These are phyloP conservation scores for Acanthochlamys bracteata DNA, from an alignment of 106 monocot genomes.

Conservation along the genomic window DNA sequence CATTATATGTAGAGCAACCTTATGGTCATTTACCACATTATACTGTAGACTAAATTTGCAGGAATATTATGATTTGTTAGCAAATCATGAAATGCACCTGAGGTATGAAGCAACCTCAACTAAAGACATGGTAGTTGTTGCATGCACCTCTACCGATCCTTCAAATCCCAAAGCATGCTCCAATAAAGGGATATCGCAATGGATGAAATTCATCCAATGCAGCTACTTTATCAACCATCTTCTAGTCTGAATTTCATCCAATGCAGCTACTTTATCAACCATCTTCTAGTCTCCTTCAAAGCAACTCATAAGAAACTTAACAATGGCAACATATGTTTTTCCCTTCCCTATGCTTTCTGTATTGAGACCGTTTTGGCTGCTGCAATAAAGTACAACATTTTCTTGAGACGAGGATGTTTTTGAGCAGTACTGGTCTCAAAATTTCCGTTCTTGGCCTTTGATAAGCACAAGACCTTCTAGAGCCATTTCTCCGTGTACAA, in stretches of 20 bases:
- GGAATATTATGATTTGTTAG: not conserved
- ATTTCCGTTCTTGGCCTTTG: slow-evolving; percentile 38
- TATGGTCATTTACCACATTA: too few relatives aligned
- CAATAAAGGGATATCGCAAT: slow-evolving; percentile 41
- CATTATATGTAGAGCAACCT: not conserved
- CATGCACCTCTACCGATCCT: slow-evolving; percentile 77
- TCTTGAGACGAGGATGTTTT: slow-evolving; percentile 51
- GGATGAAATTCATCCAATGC: slow-evolving; percentile 17
- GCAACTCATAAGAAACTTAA: slow-evolving; percentile 88
- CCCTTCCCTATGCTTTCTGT: slow-evolving; percentile 29
- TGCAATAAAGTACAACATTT: slow-evolving; percentile 72
- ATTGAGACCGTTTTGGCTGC: slow-evolving; percentile 62
- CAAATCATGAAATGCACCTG: slow-evolving; percentile 38
- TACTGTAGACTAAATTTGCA: not conserved
- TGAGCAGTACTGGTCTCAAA: slow-evolving; percentile 15
- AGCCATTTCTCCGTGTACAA: slow-evolving; percentile 76
- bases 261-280: slow-evolving; percentile 14
- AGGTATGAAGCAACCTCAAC: slow-evolving; percentile 62
- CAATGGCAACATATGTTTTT: slow-evolving; percentile 77
- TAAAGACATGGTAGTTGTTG: slow-evolving; percentile 64
- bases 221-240: slow-evolving; percentile 11
- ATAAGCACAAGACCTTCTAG: slow-evolving; percentile 64
- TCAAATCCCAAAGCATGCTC: slow-evolving; percentile 90
- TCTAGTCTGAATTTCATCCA: slow-evolving; percentile 25
- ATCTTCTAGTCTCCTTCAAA: slow-evolving; percentile 42